Percentiles rank a stretch among this genome's conserved stretches.
Conservation (phyloP, 768 basidiomycete species). For the Tylopilus felleus region DNA sequence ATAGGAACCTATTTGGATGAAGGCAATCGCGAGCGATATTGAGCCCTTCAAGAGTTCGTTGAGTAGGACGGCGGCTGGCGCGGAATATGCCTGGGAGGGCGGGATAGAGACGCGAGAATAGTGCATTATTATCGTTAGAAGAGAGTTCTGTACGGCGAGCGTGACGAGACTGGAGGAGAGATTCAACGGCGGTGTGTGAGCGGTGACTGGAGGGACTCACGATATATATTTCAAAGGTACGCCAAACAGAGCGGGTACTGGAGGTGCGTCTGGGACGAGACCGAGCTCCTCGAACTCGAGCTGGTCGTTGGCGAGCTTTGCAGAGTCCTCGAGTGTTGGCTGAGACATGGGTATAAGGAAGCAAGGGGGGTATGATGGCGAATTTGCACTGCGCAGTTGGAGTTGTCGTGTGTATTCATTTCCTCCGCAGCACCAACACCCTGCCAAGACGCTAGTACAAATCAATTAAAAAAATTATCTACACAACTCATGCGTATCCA, state of each 20-base stretch:
- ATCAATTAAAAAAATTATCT: conserved; percentile 6
- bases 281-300: conserved; percentile 46
- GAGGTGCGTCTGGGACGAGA: conserved; percentile 35
- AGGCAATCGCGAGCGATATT: conserved; percentile 87
- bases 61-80: conserved; percentile 91
- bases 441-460: background rate
- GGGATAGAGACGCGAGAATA: conserved; percentile 85
- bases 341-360: conserved; percentile 31
- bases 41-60: conserved; percentile 91
- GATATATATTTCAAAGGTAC: conserved; percentile 79
- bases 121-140: conserved; percentile 92
- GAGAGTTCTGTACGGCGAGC: conserved; percentile 90
- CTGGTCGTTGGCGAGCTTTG: conserved; percentile 35
- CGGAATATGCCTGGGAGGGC: conserved; percentile 76
- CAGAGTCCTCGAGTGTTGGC: conserved; percentile 6
- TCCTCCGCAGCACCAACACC: conserved; percentile 24
- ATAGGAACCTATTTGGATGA: conserved; percentile 50
- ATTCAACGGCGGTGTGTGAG: background rate
- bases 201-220: conserved; percentile 34
- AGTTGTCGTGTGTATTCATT: conserved; percentile 9
- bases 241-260: conserved; percentile 59
- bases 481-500: conserved; percentile 20
- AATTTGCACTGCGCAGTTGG: conserved; percentile 1
- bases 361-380: conserved; percentile 10
- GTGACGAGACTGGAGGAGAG: conserved; percentile 57